Base-by-base conservation (phyloP, 2,329 filamentous ascomycete species). In the Alternaria ventricosa region DNA sequence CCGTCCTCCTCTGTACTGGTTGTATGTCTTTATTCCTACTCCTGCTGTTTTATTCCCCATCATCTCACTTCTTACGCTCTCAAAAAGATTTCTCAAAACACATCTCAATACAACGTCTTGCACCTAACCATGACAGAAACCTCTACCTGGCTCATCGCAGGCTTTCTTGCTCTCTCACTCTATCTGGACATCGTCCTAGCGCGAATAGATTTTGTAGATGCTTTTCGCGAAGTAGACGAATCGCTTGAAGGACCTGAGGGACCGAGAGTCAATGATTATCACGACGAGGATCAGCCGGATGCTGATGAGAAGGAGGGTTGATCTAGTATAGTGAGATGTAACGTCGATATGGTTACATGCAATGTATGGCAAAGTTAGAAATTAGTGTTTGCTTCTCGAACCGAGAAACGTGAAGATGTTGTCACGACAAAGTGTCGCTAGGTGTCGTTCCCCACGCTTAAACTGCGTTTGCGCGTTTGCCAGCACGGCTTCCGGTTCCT, bases 321-420 rank as follows among this genome's bases (percentile, higher is more conserved):
- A 18, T 8, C 7, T 7, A 15, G 28, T 11, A n/a, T 0, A n/a
- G 0, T 0, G 15, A 36, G 33, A 36, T 7, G 0, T 5, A 36
- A n/a, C 0, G 4, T 9, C 33, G 4, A n/a, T n/a, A 5, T 5
- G 33, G 15, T 0, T 36, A 36, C 0, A 41, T 41, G 36, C n/a
- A 41, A 18, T 41, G 36, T 18, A 2, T 3, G 36, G n/a, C 36
- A 41, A 41, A 11, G 1, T 10, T 41, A 18, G 15, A 3, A 0
- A 1, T 18, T 11, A 13, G 3, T 22, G 18, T 45, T 45, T 45
- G 43, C 43, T 45, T 2, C 2, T 12, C 18, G 18, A 22, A 22
- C 1, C 9, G 18, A 5, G 9, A 22, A 1, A 27, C 1, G 10
- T 6, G 20, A 27, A 43, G 36, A 20, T 28, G 15, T 28, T 28